phyloP scores from a whole-genome alignment of 164 flowering plant genomes.

The Tetrastigma voinierianum region DNA sequence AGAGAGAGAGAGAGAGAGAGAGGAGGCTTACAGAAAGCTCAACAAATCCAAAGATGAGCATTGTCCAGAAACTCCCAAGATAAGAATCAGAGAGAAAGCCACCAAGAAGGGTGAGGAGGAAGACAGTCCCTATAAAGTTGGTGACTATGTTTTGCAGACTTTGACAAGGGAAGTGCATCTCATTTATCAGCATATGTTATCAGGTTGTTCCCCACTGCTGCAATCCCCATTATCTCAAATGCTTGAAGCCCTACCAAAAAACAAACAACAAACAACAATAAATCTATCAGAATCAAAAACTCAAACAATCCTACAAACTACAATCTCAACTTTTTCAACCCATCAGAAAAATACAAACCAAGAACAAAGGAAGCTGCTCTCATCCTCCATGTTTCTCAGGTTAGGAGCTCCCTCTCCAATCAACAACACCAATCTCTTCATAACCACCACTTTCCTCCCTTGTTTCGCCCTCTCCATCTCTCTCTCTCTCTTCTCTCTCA shows the following conservation, averaged over 20 bases:
- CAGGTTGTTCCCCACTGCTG: constrained; percentile 93
- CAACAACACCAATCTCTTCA: too few relatives aligned
- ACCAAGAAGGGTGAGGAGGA: constrained; percentile 79
- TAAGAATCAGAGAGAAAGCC: constrained; percentile 91
- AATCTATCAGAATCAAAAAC: not conserved
- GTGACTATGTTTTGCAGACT: constrained; percentile 86
- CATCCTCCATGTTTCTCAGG: too few relatives aligned
- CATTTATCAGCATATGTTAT: constrained; percentile 81
- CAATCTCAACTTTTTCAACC: too few relatives aligned
- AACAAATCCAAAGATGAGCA: constrained; percentile 84
- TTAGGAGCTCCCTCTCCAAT: too few relatives aligned
- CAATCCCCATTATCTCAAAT: constrained; percentile 94
- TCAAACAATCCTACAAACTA: too few relatives aligned
- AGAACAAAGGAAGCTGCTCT: too few relatives aligned
- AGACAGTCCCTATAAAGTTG: constrained; percentile 87
- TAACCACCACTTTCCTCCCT: too few relatives aligned
- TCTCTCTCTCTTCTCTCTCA: too few relatives aligned
- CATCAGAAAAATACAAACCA: too few relatives aligned
- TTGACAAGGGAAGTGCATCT: constrained; percentile 84
- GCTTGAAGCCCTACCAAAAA: constrained; percentile 60
- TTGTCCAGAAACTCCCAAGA: constrained; percentile 93
- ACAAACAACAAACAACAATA: not conserved
- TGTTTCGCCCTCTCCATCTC: too few relatives aligned
- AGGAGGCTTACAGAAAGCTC: constrained; percentile 96
- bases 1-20: not conserved